Evolutionary conservation across 148 eudicot species (phyloP).

Genomic region (Hydrangea macrophylla): DNA sequence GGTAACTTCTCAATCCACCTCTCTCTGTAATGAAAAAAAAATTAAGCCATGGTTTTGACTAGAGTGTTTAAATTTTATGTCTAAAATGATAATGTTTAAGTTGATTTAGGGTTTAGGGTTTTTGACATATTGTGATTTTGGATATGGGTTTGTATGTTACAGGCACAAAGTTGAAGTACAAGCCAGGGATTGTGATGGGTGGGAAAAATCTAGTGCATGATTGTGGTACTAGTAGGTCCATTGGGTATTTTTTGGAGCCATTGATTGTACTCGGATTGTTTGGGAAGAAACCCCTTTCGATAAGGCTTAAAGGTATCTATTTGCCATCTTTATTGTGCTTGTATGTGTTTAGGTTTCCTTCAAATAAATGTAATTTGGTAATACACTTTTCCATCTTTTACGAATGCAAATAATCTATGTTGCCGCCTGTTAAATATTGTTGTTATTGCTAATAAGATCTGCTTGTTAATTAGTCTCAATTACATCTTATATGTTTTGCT

Average conservation of each 20-base stretch:
- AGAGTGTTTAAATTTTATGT: neutral
- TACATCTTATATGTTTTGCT: too few relatives aligned
- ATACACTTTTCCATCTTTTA: too few relatives aligned
- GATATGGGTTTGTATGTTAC: conserved; percentile 3
- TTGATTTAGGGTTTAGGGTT: conserved; percentile 9
- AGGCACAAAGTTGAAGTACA: conserved; percentile 93
- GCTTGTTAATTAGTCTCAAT: too few relatives aligned
- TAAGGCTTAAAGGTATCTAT: conserved; percentile 67
- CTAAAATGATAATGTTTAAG: neutral
- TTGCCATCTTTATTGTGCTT: neutral
- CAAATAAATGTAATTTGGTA: too few relatives aligned
- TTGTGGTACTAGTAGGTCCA: conserved; percentile 65
- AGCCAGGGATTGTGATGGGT: conserved; percentile 82
- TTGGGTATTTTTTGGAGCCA: conserved; percentile 87
- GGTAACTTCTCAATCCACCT: conserved; percentile 33
- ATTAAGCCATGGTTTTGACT: too few relatives aligned
- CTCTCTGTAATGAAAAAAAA: neutral
- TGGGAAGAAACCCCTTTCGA: conserved; percentile 73
- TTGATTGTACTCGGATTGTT: conserved; percentile 70
- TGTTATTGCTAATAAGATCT: too few relatives aligned
- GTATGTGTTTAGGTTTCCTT: neutral
- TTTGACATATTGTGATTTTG: neutral
- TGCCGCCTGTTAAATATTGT: too few relatives aligned
- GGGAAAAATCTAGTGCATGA: conserved; percentile 68
- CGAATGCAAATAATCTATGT: too few relatives aligned